Evolutionary conservation across 495 filamentous ascomycete genomes (phyloP), one percentile per base, ranked within the genome.

Genomic region (Penicillium riverlandense): DNA sequence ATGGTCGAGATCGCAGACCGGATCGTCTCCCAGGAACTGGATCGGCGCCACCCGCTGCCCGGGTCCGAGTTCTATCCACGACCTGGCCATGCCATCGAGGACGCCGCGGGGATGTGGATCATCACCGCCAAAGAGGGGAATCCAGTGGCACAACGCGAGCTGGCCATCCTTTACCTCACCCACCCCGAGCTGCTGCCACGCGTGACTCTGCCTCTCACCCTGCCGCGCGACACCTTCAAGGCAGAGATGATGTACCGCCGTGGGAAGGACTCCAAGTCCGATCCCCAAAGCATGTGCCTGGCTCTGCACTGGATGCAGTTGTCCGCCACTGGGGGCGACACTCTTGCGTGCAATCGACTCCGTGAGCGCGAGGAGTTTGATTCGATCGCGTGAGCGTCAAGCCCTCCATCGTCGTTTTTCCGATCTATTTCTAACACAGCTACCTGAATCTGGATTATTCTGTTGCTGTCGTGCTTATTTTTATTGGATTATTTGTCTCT

Each of bases 281-380:
- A 98, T 58, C 89, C 92, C 12, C 82, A 84, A 38, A 88, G 88
- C 8, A 95, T 98, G 85, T 96, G 91, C 57, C 75, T 96, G 42
- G 91, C 94, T 4, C 85, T 95, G 57, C 92, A 98, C 68, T 98
- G 92, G 92, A 97, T 97, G 92, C 89, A 90, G 69, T 69, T 90
- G 48, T 89, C 87, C 34, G 85, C 87, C 45, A 78, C 72, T 41
- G 90, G 91, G 31, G 90, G 90, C 8, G 92, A 98, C 62, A 79
- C 86, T 55, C 72, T 96, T 49, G 92, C 92, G 27, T 82, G 78
- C 59, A 87, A 86, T 59, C 85, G 90, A 62, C 76, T 96, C 63
- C 77, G 85, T 47, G 86, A 91, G 63, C 67, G 78, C 6, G 79
- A 82, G 49, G 78, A 81, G 52, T 75, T 82, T 53, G 67, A 75